A percentile compares a stretch with the other conserved stretches of the same genome.
Evolutionary conservation across 2,329 filamentous ascomycete genomes (phyloP).

Genomic region (Botryotinia calthae): DNA sequence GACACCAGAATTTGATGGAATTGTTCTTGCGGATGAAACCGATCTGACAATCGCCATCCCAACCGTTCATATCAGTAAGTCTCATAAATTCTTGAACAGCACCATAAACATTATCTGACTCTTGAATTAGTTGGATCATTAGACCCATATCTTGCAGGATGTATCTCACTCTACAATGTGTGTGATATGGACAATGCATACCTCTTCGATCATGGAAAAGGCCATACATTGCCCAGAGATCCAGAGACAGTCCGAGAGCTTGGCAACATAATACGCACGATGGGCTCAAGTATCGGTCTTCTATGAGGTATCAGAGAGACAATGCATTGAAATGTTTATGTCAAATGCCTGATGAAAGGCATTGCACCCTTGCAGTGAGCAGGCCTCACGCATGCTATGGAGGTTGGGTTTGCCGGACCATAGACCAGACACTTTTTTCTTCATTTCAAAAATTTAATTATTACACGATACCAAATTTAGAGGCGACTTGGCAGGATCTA

Average conservation of each 20-base stretch:
- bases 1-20: conserved; percentile 45
- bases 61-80: conserved; percentile 44
- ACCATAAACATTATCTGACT: conserved; percentile 25
- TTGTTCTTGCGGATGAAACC: conserved; percentile 51
- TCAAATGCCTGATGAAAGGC: neutral
- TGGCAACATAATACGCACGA: conserved; percentile 28
- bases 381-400: neutral
- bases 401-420: neutral
- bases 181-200: conserved; percentile 60
- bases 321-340: neutral
- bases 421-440: neutral
- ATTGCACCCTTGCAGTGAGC: neutral
- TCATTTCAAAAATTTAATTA: neutral
- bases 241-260: conserved; percentile 40
- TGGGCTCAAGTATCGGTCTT: conserved; percentile 26
- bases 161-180: conserved; percentile 62
- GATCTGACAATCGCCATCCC: conserved; percentile 52
- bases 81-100: neutral
- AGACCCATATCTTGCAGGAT: conserved; percentile 62
- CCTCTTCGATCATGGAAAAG: conserved; percentile 64
- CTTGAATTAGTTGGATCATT: conserved; percentile 48
- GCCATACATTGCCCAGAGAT: conserved; percentile 60
- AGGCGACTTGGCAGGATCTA: neutral
- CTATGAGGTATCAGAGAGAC: neutral
- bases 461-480: neutral